These are phyloP conservation scores for Nasturtium officinale DNA, from an alignment of 345 rosid species.

Conservation along the genomic window DNA sequence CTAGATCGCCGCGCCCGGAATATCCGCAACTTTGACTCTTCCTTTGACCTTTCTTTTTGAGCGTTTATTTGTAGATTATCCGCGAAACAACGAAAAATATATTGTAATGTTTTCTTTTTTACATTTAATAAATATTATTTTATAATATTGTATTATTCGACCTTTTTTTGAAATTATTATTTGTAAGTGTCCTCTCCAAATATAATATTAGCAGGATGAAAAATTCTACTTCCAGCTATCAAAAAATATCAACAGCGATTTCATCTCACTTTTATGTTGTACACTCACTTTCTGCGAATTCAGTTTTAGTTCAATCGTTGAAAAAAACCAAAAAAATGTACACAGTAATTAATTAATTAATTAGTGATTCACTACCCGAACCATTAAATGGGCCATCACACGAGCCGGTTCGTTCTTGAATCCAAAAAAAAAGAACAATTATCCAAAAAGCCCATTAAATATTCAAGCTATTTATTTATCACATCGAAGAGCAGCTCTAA, in stretches of 20 bases:
- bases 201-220: neutral
- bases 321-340: neutral
- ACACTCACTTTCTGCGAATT: neutral
- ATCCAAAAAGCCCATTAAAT: slow-evolving; percentile 15
- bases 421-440: slow-evolving; percentile 9
- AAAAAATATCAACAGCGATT: neutral
- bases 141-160: no score
- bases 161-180: no score
- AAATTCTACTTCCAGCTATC: neutral
- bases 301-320: neutral
- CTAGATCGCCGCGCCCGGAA: neutral
- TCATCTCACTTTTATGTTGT: no score
- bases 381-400: slow-evolving; percentile 20
- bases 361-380: slow-evolving; percentile 33
- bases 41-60: neutral
- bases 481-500: slow-evolving; percentile 80
- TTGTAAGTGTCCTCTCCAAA: no score
- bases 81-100: neutral
- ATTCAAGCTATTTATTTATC: slow-evolving; percentile 47
- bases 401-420: slow-evolving; percentile 25
- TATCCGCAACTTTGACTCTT: neutral
- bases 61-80: neutral
- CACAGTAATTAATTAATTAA: neutral
- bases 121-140: no score
- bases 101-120: no score